Conservation (phyloP, 2,329 filamentous ascomycete species). For the Nectriaceae sp. region DNA sequence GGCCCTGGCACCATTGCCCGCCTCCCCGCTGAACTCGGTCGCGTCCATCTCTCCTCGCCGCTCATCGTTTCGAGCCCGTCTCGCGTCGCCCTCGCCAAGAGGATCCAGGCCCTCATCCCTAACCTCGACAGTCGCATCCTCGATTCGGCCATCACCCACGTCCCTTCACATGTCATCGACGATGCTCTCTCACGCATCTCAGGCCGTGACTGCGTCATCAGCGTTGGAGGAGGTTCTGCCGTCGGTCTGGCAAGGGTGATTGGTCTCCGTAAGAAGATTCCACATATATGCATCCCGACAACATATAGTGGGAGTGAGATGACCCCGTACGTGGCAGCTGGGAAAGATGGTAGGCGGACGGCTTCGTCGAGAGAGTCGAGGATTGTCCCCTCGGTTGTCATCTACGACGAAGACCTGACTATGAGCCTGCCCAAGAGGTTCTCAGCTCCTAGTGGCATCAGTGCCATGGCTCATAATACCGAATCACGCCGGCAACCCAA, state of each 20-base stretch:
- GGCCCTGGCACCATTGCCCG: conserved; percentile 35
- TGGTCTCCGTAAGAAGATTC: conserved; percentile 52
- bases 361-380: conserved; percentile 3
- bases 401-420: conserved; percentile 41
- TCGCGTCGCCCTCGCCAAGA: conserved; percentile 35
- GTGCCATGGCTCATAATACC: conserved; percentile 17
- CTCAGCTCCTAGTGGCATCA: conserved; percentile 27
- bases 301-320: conserved; percentile 63
- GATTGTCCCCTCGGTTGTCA: conserved; percentile 34
- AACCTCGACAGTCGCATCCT: conserved; percentile 36
- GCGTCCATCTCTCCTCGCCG: conserved; percentile 33
- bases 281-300: conserved; percentile 61
- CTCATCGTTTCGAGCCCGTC: conserved; percentile 43
- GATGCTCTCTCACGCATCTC: conserved; percentile 30
- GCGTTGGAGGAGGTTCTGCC: conserved; percentile 64
- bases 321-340: conserved; percentile 28
- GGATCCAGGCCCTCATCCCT: conserved; percentile 36
- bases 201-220: conserved; percentile 57
- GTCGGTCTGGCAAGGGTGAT: conserved; percentile 61
- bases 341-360: conserved; percentile 1
- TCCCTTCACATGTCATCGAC: conserved; percentile 29
- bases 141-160: conserved; percentile 33
- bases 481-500: conserved; percentile 12
- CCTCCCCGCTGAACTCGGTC: conserved; percentile 36
- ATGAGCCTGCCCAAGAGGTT: conserved; percentile 27